phyloP scores from a whole-genome alignment of 2,329 filamentous ascomycete genomes.

The Drechslerella coelobrocha region DNA sequence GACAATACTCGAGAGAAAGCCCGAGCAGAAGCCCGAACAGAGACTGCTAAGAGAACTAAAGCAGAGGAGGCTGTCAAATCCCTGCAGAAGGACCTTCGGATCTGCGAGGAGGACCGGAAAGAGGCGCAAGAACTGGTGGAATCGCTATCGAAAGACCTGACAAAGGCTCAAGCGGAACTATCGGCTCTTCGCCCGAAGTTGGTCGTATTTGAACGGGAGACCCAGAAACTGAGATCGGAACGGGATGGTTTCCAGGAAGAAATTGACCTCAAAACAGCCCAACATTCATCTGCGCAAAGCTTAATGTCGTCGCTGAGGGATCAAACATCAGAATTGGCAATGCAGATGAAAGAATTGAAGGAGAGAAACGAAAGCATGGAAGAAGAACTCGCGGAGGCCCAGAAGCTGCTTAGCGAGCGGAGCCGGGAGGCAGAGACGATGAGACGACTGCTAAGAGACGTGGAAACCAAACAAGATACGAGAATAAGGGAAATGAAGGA shows the following conservation, averaged over 20 bases:
- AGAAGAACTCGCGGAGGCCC: slow-evolving; percentile 88
- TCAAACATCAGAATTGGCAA: slow-evolving; percentile 83
- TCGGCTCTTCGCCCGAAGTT: slow-evolving; percentile 69
- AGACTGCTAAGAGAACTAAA: slow-evolving; percentile 64
- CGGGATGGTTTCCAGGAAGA: slow-evolving; percentile 75
- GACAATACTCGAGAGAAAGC: slow-evolving; percentile 79
- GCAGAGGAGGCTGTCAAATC: slow-evolving; percentile 80
- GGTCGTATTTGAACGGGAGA: slow-evolving; percentile 75
- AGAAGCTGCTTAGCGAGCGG: slow-evolving; percentile 82
- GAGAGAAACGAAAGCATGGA: slow-evolving; percentile 83
- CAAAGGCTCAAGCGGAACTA: slow-evolving; percentile 75
- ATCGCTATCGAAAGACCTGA: slow-evolving; percentile 72
- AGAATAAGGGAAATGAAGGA: slow-evolving; percentile 88
- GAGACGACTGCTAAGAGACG: slow-evolving; percentile 84
- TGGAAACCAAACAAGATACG: slow-evolving; percentile 79
- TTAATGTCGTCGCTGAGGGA: slow-evolving; percentile 91
- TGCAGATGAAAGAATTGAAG: slow-evolving; percentile 88
- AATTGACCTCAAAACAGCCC: slow-evolving; percentile 79
- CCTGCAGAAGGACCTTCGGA: slow-evolving; percentile 77
- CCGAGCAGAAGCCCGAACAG: slow-evolving; percentile 71
- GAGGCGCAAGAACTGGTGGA: slow-evolving; percentile 77
- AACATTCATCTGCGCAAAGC: slow-evolving; percentile 79
- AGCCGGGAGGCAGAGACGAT: slow-evolving; percentile 94
- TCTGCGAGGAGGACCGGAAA: slow-evolving; percentile 77
- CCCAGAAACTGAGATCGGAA: slow-evolving; percentile 72